These are phyloP conservation scores for Apophysomyces variabilis DNA, from an alignment of 371 early-diverging fungal genomes.

Conservation along the genomic window DNA sequence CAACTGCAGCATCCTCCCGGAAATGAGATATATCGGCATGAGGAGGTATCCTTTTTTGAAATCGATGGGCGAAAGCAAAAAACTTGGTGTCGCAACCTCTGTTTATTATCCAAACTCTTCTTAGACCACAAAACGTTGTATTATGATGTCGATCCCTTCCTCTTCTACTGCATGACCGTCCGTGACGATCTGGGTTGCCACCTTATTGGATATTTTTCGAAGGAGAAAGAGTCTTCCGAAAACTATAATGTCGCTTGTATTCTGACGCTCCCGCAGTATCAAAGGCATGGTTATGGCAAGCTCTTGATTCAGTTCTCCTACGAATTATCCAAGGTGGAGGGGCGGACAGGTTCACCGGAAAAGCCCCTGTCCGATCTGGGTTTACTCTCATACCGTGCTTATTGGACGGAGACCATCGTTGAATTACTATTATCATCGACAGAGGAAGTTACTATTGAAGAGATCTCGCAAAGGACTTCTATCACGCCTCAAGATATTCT, in stretches of 20 bases:
- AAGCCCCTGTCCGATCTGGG: constrained; percentile 99
- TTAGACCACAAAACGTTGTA: constrained; percentile 99
- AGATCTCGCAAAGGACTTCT: constrained; percentile 82
- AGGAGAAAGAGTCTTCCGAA: constrained; percentile 96
- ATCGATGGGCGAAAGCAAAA: constrained; percentile 92
- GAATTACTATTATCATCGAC: constrained; percentile 54
- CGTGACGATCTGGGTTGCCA: constrained; percentile 86
- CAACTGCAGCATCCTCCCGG: constrained; percentile 94
- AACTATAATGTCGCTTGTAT: constrained; percentile 99
- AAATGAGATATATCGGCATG: constrained; percentile 54
- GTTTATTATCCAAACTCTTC: constrained; percentile 94
- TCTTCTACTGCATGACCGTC: constrained; percentile 96
- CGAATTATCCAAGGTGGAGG: constrained; percentile 95
- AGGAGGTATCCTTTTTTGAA: constrained; percentile 90
- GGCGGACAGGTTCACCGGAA: constrained; percentile 97
- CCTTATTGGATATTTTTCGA: constrained; percentile 99
- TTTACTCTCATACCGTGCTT: constrained; percentile 92
- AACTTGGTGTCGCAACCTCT: constrained; percentile 89
- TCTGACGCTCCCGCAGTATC: constrained; percentile 98
- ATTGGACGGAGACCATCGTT: constrained; percentile 93
- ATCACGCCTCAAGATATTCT: constrained; percentile 95
- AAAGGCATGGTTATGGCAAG: constrained; percentile 98
- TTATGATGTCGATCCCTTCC: constrained; percentile 99
- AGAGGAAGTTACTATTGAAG: constrained; percentile 74
- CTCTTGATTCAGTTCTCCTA: constrained; percentile 98